Base-by-base conservation (phyloP, 2,329 filamentous ascomycete genomes). In the Epichloe uncinata region DNA sequence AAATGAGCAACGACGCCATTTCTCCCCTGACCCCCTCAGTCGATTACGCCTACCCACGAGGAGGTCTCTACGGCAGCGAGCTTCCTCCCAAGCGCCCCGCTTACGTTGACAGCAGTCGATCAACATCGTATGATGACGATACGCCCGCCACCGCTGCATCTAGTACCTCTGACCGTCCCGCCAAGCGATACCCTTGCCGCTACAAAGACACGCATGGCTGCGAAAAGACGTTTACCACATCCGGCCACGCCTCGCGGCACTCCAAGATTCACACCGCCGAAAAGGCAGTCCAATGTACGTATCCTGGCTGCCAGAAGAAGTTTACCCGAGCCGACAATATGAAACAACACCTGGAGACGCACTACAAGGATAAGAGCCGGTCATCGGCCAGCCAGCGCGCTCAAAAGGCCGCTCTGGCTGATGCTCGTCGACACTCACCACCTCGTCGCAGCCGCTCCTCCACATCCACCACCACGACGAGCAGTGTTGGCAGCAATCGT, bases 271-370 rank as follows among this genome's bases (percentile, higher is more conserved):
- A 91, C 70, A 87, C 84, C 1, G 84, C 84, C 45, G 85, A 87
- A 66, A 90, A 90, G 69, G 81, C 81, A 13, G 83, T 87, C 20
- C 78, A 74, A 37, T 83, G 79, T 67, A 74, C 81, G 34, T 85
- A 76, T 59, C 69, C 74, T 0, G 83, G 83, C 52, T 90, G 85
- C 70, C 77, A 79, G 65, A 88, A 88, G 69, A 85, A 84, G 60
- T 90, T 90, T 58, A 88, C 84, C 11, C 82, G 85, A 55, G 82
- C 84, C 58, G 85, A 90, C 72, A 90, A 90, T 71, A 90, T 90
- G 85, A 87, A 88, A 73, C 85, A 89, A 68, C 85, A 90, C 60
- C 75, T 87, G 33, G 79, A 86, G 59, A 89, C 85, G 0, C 85
- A 90, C 64, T 83, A 78, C 66, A 82, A 81, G 65, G 75, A 81